These are phyloP conservation scores for Hypoxylon fuscum DNA, from an alignment of 495 filamentous ascomycete genomes.

Conservation along the genomic window DNA sequence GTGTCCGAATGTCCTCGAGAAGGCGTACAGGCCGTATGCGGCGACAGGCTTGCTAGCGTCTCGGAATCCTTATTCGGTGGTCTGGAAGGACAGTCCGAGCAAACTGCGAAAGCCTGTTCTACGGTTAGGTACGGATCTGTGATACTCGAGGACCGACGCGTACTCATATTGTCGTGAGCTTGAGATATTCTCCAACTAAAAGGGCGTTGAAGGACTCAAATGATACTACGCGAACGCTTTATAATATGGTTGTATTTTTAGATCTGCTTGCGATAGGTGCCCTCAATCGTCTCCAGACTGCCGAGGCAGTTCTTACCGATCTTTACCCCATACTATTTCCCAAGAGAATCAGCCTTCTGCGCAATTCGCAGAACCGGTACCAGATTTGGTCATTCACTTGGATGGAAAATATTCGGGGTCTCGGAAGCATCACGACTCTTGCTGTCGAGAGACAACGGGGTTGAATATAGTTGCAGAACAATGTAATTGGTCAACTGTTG, in stretches of 20 bases:
- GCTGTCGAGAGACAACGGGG: background rate
- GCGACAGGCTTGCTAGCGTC: background rate
- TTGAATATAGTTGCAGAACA: no score
- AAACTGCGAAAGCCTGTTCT: conserved; percentile 13
- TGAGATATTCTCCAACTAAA: background rate
- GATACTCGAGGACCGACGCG: background rate
- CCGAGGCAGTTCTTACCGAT: no score
- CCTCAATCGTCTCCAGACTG: no score
- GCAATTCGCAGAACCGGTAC: no score
- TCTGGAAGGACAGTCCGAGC: conserved; percentile 10
- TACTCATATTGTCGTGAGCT: background rate
- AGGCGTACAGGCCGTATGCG: conserved; percentile 14
- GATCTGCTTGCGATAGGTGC: no score
- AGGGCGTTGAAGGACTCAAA: background rate
- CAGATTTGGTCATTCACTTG: background rate
- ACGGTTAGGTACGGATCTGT: background rate
- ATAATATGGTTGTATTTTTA: no score
- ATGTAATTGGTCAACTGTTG: conserved; percentile 19
- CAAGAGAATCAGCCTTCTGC: no score
- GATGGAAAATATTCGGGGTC: conserved; percentile 27
- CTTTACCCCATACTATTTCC: no score
- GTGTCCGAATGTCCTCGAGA: conserved; percentile 16
- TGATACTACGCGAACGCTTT: no score
- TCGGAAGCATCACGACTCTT: conserved; percentile 17
- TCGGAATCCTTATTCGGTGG: conserved; percentile 7